Percentiles rank a stretch among this genome's conserved stretches.
These are phyloP conservation scores for Phylloporus rhodoxanthus DNA, from an alignment of 768 basidiomycete genomes.

Conservation along the genomic window DNA sequence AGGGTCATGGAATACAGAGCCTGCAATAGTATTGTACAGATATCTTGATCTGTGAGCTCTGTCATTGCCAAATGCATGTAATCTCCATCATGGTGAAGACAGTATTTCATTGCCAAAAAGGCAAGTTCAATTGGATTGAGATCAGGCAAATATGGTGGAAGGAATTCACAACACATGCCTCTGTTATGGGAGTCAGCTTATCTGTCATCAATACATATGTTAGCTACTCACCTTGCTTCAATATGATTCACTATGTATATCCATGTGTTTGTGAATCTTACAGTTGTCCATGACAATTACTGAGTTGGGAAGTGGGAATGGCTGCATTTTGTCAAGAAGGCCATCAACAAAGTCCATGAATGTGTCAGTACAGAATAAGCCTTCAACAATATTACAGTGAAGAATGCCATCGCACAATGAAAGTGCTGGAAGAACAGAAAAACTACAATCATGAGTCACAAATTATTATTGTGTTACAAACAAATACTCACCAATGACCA, in stretches of 20 bases:
- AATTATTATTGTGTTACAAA: too few species aligned
- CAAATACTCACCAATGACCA: background rate
- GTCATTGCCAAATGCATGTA: background rate
- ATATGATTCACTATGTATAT: background rate
- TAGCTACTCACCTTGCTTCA: background rate
- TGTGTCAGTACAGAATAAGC: background rate
- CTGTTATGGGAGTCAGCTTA: background rate
- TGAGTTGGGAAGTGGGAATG: background rate
- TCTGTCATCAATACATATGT: background rate
- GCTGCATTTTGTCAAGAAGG: background rate
- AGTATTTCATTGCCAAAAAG: background rate
- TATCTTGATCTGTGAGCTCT: background rate
- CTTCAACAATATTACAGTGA: conserved; percentile 1
- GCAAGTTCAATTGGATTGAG: background rate
- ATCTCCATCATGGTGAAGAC: background rate
- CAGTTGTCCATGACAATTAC: conserved; percentile 6
- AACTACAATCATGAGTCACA: background rate
- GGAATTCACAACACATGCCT: background rate
- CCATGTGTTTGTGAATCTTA: background rate
- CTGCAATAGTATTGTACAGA: background rate
- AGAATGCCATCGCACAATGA: background rate
- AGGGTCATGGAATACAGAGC: background rate
- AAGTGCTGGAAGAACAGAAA: conserved; percentile 4
- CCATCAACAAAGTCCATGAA: background rate
- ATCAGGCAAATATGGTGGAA: background rate